phyloP scores from a whole-genome alignment of 176 grass and related monocot genomes.

The Eremochloa ophiuroides region DNA sequence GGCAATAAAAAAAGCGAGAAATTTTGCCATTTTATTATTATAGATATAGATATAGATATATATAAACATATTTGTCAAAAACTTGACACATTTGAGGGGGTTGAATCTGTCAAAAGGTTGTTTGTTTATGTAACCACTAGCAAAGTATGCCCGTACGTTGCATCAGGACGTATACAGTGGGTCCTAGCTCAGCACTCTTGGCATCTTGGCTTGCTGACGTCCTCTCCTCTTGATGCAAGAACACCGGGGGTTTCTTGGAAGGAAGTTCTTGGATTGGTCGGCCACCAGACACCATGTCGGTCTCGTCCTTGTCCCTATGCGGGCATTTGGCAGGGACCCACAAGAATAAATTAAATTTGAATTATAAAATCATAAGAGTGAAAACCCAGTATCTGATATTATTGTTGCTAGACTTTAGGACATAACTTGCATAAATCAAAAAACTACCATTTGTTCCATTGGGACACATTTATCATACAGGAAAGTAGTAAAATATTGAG shows the following conservation, averaged over 20 bases:
- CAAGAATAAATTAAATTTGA: background rate
- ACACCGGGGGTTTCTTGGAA: slow-evolving; percentile 2
- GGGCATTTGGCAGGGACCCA: too few relatives aligned
- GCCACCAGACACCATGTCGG: slow-evolving; percentile 36
- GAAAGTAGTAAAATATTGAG: background rate
- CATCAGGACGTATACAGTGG: too few relatives aligned
- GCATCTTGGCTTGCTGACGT: slow-evolving; percentile 4
- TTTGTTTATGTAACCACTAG: too few relatives aligned
- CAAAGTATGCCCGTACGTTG: too few relatives aligned
- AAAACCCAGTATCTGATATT: background rate
- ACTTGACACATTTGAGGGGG: too few relatives aligned
- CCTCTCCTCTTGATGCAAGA: slow-evolving; percentile 13
- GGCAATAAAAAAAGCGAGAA: too few relatives aligned
- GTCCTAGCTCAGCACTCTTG: too few relatives aligned
- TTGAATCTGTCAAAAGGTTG: too few relatives aligned
- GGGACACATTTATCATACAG: background rate
- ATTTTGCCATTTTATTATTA: too few relatives aligned
- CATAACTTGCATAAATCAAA: background rate
- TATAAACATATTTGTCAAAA: too few relatives aligned
- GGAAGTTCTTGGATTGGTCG: slow-evolving; percentile 21
- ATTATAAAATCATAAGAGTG: background rate
- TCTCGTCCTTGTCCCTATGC: slow-evolving; percentile 36
- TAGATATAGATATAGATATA: too few relatives aligned
- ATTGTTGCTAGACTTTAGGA: background rate
- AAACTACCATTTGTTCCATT: background rate